phyloP scores from a whole-genome alignment of 257 asterid genomes.

The Solanum chmielewskii region DNA sequence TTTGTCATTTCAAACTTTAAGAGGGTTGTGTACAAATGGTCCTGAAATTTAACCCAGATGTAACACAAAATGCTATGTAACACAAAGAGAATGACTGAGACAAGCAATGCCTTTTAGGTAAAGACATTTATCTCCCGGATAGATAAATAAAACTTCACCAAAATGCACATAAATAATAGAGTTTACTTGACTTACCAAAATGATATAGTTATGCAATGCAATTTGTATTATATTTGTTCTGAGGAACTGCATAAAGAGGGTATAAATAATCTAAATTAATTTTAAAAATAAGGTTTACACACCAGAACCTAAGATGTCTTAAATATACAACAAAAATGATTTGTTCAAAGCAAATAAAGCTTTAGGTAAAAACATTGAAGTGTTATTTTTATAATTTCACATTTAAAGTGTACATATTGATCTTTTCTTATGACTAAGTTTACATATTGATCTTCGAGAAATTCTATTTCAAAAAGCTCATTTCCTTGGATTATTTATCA shows the following conservation, averaged over 20 bases:
- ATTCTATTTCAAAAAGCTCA: neutral
- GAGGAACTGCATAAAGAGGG: neutral
- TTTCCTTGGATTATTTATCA: neutral
- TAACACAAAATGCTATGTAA: neutral
- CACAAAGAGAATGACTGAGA: neutral
- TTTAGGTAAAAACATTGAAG: neutral
- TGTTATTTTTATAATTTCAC: neutral
- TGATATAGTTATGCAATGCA: neutral
- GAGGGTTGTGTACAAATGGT: neutral
- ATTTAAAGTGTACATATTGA: neutral
- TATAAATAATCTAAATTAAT: neutral
- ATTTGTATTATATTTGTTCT: neutral
- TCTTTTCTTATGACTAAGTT: neutral
- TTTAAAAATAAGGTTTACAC: neutral
- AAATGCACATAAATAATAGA: neutral
- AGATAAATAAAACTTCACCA: neutral
- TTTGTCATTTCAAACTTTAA: neutral
- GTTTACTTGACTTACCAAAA: neutral
- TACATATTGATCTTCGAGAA: neutral
- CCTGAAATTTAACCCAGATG: neutral
- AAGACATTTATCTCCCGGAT: neutral
- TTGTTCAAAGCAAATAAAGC: neutral
- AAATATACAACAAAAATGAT: neutral
- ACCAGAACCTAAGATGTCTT: neutral
- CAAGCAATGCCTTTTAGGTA: neutral